A percentile compares a stretch with the other conserved stretches of the same genome.
These are phyloP conservation scores for Trichoderma sp. DNA, from an alignment of 2,329 filamentous ascomycete species.

Conservation along the genomic window DNA sequence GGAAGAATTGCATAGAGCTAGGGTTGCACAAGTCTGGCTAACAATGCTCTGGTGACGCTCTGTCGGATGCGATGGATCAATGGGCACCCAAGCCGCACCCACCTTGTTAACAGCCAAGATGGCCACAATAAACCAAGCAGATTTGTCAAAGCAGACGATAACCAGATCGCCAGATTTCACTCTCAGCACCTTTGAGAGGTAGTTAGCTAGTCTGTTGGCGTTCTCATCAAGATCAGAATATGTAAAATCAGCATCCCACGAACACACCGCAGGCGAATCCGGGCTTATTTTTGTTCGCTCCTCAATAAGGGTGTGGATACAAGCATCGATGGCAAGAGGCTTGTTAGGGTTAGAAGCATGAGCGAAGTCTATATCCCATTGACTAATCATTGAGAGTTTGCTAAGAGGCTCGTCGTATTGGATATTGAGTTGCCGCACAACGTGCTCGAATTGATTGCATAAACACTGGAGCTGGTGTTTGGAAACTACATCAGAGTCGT, in stretches of 20 bases:
- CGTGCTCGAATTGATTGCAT: conserved; percentile 6
- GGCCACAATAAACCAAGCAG: conserved; percentile 22
- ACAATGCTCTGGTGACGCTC: not conserved
- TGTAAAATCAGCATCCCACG: conserved; percentile 24
- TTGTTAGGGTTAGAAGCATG: not conserved
- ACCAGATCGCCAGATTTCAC: conserved; percentile 26
- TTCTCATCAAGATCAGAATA: conserved; percentile 21
- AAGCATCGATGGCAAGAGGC: not conserved
- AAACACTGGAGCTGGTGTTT: not conserved
- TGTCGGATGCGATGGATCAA: not conserved
- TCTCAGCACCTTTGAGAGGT: not conserved
- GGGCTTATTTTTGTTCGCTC: not conserved
- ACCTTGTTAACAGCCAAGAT: conserved; percentile 29
- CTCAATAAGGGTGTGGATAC: conserved; percentile 18
- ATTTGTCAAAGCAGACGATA: conserved; percentile 23
- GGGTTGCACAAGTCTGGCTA: not conserved
- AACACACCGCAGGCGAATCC: conserved; percentile 11
- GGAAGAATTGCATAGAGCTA: not conserved
- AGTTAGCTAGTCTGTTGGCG: not conserved
- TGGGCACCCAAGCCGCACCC: conserved; percentile 22
- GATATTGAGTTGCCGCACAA: not conserved
- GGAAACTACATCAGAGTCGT: not conserved
- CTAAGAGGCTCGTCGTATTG: not conserved
- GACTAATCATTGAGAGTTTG: not conserved
- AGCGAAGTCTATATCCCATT: not conserved